These are phyloP conservation scores for Euptelea pleiosperma DNA, from an alignment of 164 flowering plant genomes.

Conservation along the genomic window DNA sequence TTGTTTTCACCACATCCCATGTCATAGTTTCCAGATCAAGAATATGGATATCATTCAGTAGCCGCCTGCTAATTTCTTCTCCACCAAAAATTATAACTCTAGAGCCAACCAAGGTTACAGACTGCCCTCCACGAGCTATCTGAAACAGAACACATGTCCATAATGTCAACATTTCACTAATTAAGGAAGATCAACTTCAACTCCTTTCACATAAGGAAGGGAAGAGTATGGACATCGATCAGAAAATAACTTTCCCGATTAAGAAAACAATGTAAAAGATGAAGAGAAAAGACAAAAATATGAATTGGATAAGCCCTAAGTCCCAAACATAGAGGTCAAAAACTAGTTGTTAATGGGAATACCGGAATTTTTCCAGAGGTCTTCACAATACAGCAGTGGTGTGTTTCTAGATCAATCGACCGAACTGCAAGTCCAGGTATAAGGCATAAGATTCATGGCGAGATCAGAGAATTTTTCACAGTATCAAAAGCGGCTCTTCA, in stretches of 20 bases:
- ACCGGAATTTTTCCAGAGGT: constrained; percentile 84
- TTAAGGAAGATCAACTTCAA: not conserved
- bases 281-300: not conserved
- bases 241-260: not conserved
- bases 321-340: not conserved
- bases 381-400: constrained; percentile 47
- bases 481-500: constrained; percentile 1
- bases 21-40: constrained; percentile 83
- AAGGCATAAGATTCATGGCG: constrained; percentile 13
- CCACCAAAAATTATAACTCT: constrained; percentile 89
- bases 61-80: constrained; percentile 54
- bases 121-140: constrained; percentile 90
- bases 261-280: not conserved
- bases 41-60: constrained; percentile 72
- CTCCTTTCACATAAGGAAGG: not conserved
- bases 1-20: constrained; percentile 56
- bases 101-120: constrained; percentile 70
- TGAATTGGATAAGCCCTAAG: not conserved
- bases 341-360: constrained; percentile 13
- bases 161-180: constrained; percentile 1
- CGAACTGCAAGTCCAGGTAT: constrained; percentile 48
- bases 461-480: not conserved
- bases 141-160: constrained; percentile 28
- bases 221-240: not conserved
- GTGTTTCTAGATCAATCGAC: constrained; percentile 64